These are phyloP conservation scores for Volvox carteri DNA, from an alignment of 163 green algal species.

Conservation along the genomic window DNA sequence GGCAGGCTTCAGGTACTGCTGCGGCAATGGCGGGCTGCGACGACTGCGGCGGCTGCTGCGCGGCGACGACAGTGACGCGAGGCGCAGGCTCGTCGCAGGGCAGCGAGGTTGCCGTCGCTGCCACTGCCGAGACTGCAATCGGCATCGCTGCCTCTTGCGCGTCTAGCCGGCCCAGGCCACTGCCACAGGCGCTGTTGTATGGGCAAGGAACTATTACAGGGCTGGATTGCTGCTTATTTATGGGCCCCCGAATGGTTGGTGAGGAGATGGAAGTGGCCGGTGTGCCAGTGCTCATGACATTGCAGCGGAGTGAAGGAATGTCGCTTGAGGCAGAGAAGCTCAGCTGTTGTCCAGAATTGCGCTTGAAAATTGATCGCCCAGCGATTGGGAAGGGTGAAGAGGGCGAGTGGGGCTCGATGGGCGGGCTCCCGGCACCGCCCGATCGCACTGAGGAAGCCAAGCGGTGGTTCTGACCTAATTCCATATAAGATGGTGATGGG, in stretches of 20 bases:
- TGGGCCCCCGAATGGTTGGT: not conserved
- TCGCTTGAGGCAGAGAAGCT: not conserved
- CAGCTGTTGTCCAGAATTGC: not conserved
- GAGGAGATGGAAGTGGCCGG: not conserved
- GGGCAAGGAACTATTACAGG: not conserved
- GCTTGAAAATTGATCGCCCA: not conserved
- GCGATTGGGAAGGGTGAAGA: constrained; percentile 26
- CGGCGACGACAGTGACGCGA: not conserved
- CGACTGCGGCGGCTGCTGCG: not conserved
- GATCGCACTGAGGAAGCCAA: not conserved
- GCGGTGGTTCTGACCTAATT: not conserved
- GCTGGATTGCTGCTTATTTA: constrained; percentile 2
- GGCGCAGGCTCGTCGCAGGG: not conserved
- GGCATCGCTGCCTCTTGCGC: not conserved
- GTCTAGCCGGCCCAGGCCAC: not conserved
- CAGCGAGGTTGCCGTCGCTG: not conserved
- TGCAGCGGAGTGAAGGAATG: not conserved
- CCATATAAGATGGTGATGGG: constrained; percentile 4
- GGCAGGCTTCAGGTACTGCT: not conserved
- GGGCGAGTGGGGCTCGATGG: constrained; percentile 1
- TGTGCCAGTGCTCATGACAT: not conserved
- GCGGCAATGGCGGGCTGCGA: not conserved
- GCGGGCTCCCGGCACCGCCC: not conserved
- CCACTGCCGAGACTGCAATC: not conserved
- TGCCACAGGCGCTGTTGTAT: not conserved